Evolutionary conservation across 306 rosid genomes (phyloP).

Genomic region (Cicer arietinum): DNA sequence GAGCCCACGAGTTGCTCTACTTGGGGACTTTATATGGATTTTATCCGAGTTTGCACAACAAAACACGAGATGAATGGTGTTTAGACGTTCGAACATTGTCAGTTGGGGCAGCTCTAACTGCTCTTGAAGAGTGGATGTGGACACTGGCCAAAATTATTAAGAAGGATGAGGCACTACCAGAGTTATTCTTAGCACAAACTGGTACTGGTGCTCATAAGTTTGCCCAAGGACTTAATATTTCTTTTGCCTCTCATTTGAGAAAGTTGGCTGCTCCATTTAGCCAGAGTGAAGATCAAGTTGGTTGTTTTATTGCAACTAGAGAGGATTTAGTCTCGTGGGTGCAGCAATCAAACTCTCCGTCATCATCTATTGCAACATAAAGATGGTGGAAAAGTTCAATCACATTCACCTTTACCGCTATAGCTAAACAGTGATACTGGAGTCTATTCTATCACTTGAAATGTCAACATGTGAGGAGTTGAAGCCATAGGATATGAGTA

Average conservation of each 20-base stretch:
- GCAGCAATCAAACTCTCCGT: conserved; percentile 53
- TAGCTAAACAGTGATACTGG: conserved; percentile 5
- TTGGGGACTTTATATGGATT: conserved; percentile 84
- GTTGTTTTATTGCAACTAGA: conserved; percentile 73
- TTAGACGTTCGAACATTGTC: conserved; percentile 84
- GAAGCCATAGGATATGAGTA: conserved; percentile 29
- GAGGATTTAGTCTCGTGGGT: conserved; percentile 88
- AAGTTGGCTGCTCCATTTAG: conserved; percentile 79
- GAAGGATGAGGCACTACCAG: conserved; percentile 67
- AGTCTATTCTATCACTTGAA: conserved; percentile 21
- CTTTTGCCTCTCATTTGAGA: conserved; percentile 79
- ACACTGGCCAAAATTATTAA: conserved; percentile 72
- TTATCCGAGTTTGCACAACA: conserved; percentile 87
- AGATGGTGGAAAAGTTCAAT: conserved; percentile 38
- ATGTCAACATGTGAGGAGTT: conserved; percentile 17
- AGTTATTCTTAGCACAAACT: conserved; percentile 74
- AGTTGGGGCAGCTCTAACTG: conserved; percentile 89
- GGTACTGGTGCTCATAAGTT: conserved; percentile 82
- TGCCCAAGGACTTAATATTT: conserved; percentile 77
- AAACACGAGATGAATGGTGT: conserved; percentile 73
- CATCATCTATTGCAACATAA: conserved; percentile 45
- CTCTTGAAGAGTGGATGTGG: conserved; percentile 93
- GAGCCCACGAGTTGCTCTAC: conserved; percentile 93
- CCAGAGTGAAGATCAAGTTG: conserved; percentile 72
- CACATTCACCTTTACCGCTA: conserved; percentile 1